phyloP scores from a whole-genome alignment of 192 early-diverging fungal genomes.

The Spinellus fusiger region DNA sequence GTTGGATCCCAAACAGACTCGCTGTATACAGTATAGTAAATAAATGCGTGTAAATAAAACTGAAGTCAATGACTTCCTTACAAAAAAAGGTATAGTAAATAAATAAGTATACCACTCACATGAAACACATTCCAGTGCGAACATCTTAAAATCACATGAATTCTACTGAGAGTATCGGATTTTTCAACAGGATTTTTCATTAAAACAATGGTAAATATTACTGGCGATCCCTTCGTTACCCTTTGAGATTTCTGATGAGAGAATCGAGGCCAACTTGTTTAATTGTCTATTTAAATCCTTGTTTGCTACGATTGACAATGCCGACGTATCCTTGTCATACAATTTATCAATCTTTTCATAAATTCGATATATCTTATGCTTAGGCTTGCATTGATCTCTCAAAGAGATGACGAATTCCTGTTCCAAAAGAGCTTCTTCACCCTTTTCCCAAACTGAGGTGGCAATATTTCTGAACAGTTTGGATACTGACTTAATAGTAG shows the following conservation, averaged over 20 bases:
- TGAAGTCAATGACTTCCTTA: too few relatives aligned
- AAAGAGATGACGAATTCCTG: conserved; percentile 2
- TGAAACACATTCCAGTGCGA: background rate
- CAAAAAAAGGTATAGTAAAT: too few relatives aligned
- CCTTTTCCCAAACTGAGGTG: conserved; percentile 1
- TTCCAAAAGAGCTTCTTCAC: background rate
- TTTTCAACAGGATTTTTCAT: conserved; percentile 1
- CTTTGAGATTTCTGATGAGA: background rate
- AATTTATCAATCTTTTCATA: conserved; percentile 1
- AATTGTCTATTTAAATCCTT: conserved; percentile 4
- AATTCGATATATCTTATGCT: conserved; percentile 1
- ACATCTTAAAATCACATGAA: background rate
- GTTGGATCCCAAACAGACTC: too few relatives aligned
- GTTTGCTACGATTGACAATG: background rate
- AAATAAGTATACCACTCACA: background rate
- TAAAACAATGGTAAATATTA: background rate
- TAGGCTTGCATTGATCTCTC: background rate
- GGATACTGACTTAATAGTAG: background rate
- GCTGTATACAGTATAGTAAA: too few relatives aligned
- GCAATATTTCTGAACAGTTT: background rate
- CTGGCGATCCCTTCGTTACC: background rate
- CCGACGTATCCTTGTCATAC: conserved; percentile 2
- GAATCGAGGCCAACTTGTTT: background rate
- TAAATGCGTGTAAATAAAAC: too few relatives aligned
- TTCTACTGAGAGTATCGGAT: background rate